A percentile compares a stretch with the other conserved stretches of the same genome.
Conservation (phyloP, 2,329 filamentous ascomycete species). For the Cordyceps militaris region DNA sequence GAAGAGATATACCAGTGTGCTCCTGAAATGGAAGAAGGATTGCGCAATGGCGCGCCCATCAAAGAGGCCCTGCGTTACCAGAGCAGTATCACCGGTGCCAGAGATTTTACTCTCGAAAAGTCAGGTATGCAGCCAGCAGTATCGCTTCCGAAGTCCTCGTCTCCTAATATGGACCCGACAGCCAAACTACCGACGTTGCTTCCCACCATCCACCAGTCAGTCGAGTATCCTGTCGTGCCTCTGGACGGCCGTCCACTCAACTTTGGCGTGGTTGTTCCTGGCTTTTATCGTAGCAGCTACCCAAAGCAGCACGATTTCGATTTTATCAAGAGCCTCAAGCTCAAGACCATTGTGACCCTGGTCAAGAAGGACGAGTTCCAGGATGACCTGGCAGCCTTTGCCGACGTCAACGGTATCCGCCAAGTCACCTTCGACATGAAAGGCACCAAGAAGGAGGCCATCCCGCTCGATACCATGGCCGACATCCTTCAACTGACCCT, state of each 20-base stretch:
- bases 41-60: not conserved
- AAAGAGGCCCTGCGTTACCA: slow-evolving; percentile 5
- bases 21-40: slow-evolving; percentile 21
- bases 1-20: slow-evolving; percentile 21
- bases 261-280: slow-evolving; percentile 67
- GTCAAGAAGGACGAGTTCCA: slow-evolving; percentile 54
- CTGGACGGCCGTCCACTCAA: slow-evolving; percentile 50
- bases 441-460: slow-evolving; percentile 78
- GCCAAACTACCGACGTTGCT: not conserved
- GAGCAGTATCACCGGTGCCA: not conserved
- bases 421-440: slow-evolving; percentile 72
- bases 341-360: slow-evolving; percentile 73
- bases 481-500: slow-evolving; percentile 65
- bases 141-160: not conserved
- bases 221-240: slow-evolving; percentile 18
- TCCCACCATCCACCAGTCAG: not conserved
- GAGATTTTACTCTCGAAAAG: slow-evolving; percentile 6
- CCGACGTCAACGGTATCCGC: slow-evolving; percentile 58
- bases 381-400: slow-evolving; percentile 51
- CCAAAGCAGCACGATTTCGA: slow-evolving; percentile 63
- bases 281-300: slow-evolving; percentile 77
- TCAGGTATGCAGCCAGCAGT: slow-evolving; percentile 1
- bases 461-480: slow-evolving; percentile 60
- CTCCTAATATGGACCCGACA: not conserved
- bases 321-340: slow-evolving; percentile 58